These are phyloP conservation scores for Xylariaceae sp. DNA, from an alignment of 2,329 filamentous ascomycete species.

Conservation along the genomic window DNA sequence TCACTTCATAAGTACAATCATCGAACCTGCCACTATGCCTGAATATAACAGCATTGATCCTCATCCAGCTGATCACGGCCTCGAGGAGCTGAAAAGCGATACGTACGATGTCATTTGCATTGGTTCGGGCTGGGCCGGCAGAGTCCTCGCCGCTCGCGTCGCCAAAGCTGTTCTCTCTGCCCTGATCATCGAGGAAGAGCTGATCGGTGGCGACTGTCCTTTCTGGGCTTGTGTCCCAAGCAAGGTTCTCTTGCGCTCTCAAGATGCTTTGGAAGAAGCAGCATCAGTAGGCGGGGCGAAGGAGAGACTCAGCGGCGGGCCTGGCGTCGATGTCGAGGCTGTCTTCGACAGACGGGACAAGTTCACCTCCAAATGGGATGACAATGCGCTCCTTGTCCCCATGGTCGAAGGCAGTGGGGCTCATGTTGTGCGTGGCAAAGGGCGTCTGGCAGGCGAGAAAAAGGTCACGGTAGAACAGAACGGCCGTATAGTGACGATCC, in stretches of 20 bases:
- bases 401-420: not conserved
- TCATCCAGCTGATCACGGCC: not conserved
- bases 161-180: not conserved
- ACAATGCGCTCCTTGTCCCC: not conserved
- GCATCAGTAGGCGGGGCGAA: not conserved
- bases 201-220: not conserved
- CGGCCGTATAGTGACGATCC: not conserved
- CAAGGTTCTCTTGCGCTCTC: not conserved
- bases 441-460: not conserved
- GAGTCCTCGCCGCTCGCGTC: not conserved
- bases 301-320: not conserved
- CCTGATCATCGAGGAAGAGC: not conserved
- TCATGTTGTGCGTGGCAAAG: not conserved
- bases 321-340: not conserved
- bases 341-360: not conserved
- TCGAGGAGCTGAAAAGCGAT: not conserved
- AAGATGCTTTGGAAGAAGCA: not conserved
- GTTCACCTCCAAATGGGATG: conserved; percentile 1
- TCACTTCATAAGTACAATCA: not conserved
- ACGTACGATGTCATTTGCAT: not conserved
- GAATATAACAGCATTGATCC: not conserved
- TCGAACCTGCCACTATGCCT: not conserved
- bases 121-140: not conserved
- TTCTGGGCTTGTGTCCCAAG: not conserved
- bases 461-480: not conserved